These are phyloP conservation scores for Dipteronia dyeriana DNA, from an alignment of 345 rosid species.

Conservation along the genomic window DNA sequence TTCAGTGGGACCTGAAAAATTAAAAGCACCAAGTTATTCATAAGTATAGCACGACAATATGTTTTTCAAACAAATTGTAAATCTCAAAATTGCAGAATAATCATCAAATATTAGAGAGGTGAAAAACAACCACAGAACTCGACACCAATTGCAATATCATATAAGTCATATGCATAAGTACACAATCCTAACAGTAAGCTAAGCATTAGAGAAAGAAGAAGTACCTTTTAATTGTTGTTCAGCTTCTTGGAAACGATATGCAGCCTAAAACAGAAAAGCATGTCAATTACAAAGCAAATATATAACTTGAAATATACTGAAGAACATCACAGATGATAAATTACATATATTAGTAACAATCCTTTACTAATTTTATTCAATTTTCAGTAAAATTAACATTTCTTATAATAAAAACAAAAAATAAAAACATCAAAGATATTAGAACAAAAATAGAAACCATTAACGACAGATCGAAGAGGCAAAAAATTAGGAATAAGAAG, in stretches of 20 bases:
- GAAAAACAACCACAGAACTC: no score
- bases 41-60: neutral
- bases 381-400: no score
- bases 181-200: neutral
- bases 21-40: conserved; percentile 15
- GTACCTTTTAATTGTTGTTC: conserved; percentile 60
- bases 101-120: no score
- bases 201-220: conserved; percentile 9
- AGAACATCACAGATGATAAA: conserved; percentile 12
- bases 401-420: neutral
- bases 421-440: neutral
- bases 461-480: neutral
- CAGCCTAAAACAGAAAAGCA: conserved; percentile 60
- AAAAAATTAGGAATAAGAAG: no score
- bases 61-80: neutral
- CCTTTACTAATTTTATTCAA: no score
- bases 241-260: conserved; percentile 69
- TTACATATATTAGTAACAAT: no score
- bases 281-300: conserved; percentile 15
- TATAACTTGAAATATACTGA: neutral
- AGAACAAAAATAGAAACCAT: neutral
- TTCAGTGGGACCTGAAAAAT: conserved; percentile 35
- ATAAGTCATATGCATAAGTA: neutral
- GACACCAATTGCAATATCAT: neutral
- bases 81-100: neutral